phyloP scores from a whole-genome alignment of 192 early-diverging fungal genomes.

The Rhizoclosmatium sp. region DNA sequence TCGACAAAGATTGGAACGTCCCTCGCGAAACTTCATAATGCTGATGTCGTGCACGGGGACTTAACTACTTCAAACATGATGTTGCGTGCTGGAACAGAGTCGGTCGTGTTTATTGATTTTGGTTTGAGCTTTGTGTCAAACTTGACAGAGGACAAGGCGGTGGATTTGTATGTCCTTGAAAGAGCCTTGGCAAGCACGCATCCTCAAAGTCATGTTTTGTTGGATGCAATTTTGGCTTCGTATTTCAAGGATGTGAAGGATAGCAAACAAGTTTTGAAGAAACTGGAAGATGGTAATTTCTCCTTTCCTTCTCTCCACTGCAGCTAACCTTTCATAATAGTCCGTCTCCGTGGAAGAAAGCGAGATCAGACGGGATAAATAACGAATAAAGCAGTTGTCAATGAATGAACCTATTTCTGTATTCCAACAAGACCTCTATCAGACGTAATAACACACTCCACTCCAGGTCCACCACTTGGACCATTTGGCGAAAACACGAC shows the following conservation, averaged over 20 bases:
- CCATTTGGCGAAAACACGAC: slow-evolving; percentile 13
- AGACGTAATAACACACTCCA: slow-evolving; percentile 39
- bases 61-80: slow-evolving; percentile 97
- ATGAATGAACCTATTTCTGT: not conserved
- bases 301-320: not conserved
- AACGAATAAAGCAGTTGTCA: not conserved
- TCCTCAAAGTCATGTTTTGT: slow-evolving; percentile 63
- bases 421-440: slow-evolving; percentile 51
- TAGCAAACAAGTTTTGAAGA: slow-evolving; percentile 66
- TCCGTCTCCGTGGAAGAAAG: slow-evolving; percentile 29
- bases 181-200: slow-evolving; percentile 92
- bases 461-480: slow-evolving; percentile 13
- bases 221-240: slow-evolving; percentile 73
- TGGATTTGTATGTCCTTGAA: slow-evolving; percentile 99
- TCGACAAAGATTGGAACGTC: slow-evolving; percentile 53
- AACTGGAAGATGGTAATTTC: slow-evolving; percentile 82
- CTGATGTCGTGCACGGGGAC: slow-evolving; percentile 94
- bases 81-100: slow-evolving; percentile 57
- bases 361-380: slow-evolving; percentile 23
- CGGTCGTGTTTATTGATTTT: slow-evolving; percentile 92
- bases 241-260: slow-evolving; percentile 69
- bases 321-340: not conserved
- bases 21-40: slow-evolving; percentile 81
- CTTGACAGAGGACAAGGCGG: slow-evolving; percentile 94
- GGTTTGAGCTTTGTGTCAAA: slow-evolving; percentile 88